A percentile compares a stretch with the other conserved stretches of the same genome.
These are phyloP conservation scores for Yarrowia keelungensis DNA, from an alignment of 805 yeast genomes.

Conservation along the genomic window DNA sequence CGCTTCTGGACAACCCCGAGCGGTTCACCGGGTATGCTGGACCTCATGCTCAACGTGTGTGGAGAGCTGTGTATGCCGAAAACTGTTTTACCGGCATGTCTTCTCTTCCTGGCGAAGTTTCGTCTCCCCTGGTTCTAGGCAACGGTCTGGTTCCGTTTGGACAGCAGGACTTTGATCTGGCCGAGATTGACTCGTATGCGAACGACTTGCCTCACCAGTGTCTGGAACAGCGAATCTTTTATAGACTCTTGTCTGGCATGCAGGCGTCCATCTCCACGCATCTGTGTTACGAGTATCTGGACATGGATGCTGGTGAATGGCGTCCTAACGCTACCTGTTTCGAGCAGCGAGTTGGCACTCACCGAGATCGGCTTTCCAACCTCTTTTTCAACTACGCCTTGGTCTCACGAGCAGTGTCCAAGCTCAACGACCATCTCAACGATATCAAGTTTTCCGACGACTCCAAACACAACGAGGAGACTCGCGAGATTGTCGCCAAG, in stretches of 20 bases:
- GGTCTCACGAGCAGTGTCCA: conserved; percentile 79
- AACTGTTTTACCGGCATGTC: conserved; percentile 72
- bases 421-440: conserved; percentile 62
- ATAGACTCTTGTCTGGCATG: conserved; percentile 86
- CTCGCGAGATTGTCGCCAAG: conserved; percentile 3
- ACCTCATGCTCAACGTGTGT: conserved; percentile 85
- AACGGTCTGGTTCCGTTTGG: conserved; percentile 42
- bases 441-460: conserved; percentile 55
- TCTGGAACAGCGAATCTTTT: conserved; percentile 86
- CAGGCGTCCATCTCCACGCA: conserved; percentile 96
- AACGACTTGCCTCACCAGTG: conserved; percentile 63
- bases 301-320: conserved; percentile 76
- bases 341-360: conserved; percentile 87
- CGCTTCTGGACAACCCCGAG: conserved; percentile 88
- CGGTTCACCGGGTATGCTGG: conserved; percentile 97
- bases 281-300: conserved; percentile 79
- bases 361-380: conserved; percentile 87
- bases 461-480: conserved; percentile 18
- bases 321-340: conserved; percentile 82
- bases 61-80: conserved; percentile 92
- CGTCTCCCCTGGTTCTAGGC: conserved; percentile 24
- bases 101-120: conserved; percentile 27
- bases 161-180: conserved; percentile 43
- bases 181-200: conserved; percentile 46
- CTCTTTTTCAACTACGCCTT: conserved; percentile 92